These are phyloP conservation scores for Nakazawaea anatomiae DNA, from an alignment of 805 yeast genomes.

Conservation along the genomic window DNA sequence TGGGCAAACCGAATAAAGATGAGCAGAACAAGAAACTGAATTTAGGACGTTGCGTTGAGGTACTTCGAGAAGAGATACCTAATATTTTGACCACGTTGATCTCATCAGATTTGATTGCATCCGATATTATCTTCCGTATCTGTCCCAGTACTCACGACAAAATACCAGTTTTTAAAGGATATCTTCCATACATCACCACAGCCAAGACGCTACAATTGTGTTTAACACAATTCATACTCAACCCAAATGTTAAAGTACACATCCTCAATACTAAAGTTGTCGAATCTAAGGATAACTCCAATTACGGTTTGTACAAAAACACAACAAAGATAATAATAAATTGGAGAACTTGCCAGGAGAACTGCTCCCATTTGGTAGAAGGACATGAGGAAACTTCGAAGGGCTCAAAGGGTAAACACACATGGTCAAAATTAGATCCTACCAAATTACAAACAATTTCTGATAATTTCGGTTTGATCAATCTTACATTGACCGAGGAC, in stretches of 20 bases:
- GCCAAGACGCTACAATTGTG: conserved; percentile 50
- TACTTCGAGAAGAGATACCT: conserved; percentile 44
- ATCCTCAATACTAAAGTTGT: conserved; percentile 32
- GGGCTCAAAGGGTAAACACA: conserved; percentile 33
- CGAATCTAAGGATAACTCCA: conserved; percentile 18
- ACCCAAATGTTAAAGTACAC: conserved; percentile 48
- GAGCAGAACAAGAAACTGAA: conserved; percentile 37
- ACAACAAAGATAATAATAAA: conserved; percentile 47
- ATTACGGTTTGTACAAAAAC: conserved; percentile 17
- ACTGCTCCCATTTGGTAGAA: conserved; percentile 40
- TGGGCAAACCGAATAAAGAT: conserved; percentile 1
- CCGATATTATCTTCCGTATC: conserved; percentile 44
- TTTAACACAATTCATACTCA: conserved; percentile 48
- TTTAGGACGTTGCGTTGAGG: conserved; percentile 47
- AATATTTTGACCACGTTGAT: conserved; percentile 38
- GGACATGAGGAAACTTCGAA: conserved; percentile 25
- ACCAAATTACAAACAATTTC: conserved; percentile 12
- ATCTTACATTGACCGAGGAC: conserved; percentile 20
- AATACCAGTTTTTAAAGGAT: conserved; percentile 53
- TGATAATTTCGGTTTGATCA: conserved; percentile 22
- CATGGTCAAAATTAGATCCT: conserved; percentile 31
- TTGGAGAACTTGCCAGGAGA: conserved; percentile 52
- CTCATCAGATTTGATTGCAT: conserved; percentile 37
- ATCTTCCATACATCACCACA: conserved; percentile 48
- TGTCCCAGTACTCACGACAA: conserved; percentile 51